These are phyloP conservation scores for Pyricularia pennisetigena DNA, from an alignment of 2,329 filamentous ascomycete genomes.

Conservation along the genomic window DNA sequence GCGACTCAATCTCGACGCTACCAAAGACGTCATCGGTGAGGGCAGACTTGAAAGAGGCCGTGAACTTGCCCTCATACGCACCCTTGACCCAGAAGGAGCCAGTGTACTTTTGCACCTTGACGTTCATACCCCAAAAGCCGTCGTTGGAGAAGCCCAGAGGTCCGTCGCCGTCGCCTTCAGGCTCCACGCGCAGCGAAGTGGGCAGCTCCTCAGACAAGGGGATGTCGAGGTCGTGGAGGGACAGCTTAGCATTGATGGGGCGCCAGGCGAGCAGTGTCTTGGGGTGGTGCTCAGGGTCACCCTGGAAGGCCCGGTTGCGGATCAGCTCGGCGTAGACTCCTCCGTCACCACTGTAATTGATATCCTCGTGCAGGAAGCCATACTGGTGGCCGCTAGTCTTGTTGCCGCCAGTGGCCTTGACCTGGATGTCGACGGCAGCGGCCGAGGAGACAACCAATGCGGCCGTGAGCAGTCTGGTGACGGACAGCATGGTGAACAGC, in stretches of 20 bases:
- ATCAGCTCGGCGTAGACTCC: conserved; percentile 65
- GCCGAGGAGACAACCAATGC: conserved; percentile 2
- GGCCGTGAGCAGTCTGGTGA: conserved; percentile 1
- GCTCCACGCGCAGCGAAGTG: conserved; percentile 37
- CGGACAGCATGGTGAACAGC: neutral
- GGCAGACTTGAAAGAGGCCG: conserved; percentile 33
- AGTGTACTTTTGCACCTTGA: conserved; percentile 34
- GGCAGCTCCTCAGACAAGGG: conserved; percentile 43
- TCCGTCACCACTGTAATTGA: conserved; percentile 61
- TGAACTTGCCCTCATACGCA: conserved; percentile 34
- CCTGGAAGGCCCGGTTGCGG: conserved; percentile 61
- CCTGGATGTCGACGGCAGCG: conserved; percentile 9
- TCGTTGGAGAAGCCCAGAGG: conserved; percentile 36
- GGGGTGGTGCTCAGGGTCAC: conserved; percentile 28
- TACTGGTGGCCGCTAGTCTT: conserved; percentile 26
- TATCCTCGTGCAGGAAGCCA: conserved; percentile 41
- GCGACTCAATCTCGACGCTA: conserved; percentile 33
- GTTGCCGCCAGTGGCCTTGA: conserved; percentile 22
- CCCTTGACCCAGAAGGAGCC: conserved; percentile 45
- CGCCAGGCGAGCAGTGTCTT: conserved; percentile 35
- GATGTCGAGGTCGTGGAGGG: conserved; percentile 32
- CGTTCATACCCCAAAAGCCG: conserved; percentile 48
- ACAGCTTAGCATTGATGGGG: conserved; percentile 30
- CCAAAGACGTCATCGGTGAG: conserved; percentile 34
- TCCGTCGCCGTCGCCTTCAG: conserved; percentile 7